phyloP scores from a whole-genome alignment of 495 filamentous ascomycete genomes.

The Penicillium pancosmium region DNA sequence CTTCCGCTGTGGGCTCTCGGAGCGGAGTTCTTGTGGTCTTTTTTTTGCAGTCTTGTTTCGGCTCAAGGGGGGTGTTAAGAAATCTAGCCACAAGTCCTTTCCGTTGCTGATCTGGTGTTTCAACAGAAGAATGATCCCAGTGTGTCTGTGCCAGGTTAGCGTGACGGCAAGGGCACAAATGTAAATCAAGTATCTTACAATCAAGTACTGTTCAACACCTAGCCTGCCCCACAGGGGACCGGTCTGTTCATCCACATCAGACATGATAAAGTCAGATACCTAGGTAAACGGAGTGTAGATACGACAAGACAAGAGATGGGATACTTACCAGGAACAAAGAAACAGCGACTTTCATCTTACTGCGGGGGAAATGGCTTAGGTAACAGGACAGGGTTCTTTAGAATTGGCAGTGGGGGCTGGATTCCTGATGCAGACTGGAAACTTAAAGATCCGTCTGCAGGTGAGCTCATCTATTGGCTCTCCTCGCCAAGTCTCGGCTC shows the following conservation, averaged over 20 bases:
- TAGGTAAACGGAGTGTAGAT: too few species aligned
- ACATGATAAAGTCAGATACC: background rate
- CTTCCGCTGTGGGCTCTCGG: slow-evolving; percentile 3
- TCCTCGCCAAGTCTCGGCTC: too few species aligned
- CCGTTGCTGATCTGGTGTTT: slow-evolving; percentile 7
- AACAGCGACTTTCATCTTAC: too few species aligned
- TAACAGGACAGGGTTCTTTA: too few species aligned
- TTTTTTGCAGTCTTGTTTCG: background rate
- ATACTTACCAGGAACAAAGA: too few species aligned
- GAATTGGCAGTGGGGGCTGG: too few species aligned
- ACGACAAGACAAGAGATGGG: too few species aligned
- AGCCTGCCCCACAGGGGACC: slow-evolving; percentile 4
- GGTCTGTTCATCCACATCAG: background rate
- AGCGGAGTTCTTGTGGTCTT: background rate
- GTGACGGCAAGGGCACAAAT: background rate
- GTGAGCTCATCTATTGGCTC: too few species aligned
- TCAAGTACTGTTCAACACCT: slow-evolving; percentile 7
- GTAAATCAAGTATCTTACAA: background rate
- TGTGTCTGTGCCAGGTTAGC: slow-evolving; percentile 2
- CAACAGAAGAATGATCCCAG: slow-evolving; percentile 6
- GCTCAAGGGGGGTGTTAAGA: background rate
- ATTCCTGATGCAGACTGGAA: too few species aligned
- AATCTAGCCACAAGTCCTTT: background rate
- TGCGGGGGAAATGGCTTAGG: too few species aligned
- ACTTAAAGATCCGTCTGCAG: too few species aligned